These are phyloP conservation scores for Aspergillus hancockii DNA, from an alignment of 495 filamentous ascomycete genomes.

Conservation along the genomic window DNA sequence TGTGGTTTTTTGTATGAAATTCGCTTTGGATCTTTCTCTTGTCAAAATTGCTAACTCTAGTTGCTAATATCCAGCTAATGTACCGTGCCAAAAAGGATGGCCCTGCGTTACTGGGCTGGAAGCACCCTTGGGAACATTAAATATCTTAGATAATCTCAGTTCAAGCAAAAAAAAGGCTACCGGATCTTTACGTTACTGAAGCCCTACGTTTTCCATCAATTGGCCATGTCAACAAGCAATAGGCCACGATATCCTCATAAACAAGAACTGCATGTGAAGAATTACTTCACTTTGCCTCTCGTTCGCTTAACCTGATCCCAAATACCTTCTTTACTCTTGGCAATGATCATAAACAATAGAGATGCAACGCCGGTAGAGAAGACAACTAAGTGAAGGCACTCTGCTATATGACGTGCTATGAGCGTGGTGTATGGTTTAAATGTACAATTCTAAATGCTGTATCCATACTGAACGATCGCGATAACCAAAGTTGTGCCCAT, in stretches of 20 bases:
- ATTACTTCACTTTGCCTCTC: background rate
- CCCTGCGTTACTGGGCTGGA: constrained; percentile 85
- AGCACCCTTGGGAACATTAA: constrained; percentile 99
- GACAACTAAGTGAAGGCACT: background rate
- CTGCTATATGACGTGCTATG: background rate
- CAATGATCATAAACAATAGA: too few relatives aligned
- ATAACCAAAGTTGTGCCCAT: background rate
- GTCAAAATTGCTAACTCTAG: constrained; percentile 18
- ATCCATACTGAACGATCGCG: background rate
- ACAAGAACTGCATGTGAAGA: background rate
- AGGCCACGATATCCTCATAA: background rate
- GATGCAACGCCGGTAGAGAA: background rate
- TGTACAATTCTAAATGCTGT: background rate
- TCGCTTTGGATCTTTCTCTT: background rate
- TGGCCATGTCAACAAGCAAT: background rate
- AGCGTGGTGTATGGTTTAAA: background rate
- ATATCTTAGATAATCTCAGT: constrained; percentile 7
- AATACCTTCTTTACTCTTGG: too few relatives aligned
- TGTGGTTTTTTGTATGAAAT: constrained; percentile 95
- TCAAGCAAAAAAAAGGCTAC: background rate
- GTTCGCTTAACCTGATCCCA: background rate
- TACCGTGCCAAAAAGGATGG: constrained; percentile 95
- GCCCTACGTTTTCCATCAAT: background rate
- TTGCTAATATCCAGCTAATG: constrained; percentile 66
- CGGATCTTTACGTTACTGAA: background rate